Evolutionary conservation across 2,329 filamentous ascomycete genomes (phyloP).

Genomic region (Hypoxylon sp.): DNA sequence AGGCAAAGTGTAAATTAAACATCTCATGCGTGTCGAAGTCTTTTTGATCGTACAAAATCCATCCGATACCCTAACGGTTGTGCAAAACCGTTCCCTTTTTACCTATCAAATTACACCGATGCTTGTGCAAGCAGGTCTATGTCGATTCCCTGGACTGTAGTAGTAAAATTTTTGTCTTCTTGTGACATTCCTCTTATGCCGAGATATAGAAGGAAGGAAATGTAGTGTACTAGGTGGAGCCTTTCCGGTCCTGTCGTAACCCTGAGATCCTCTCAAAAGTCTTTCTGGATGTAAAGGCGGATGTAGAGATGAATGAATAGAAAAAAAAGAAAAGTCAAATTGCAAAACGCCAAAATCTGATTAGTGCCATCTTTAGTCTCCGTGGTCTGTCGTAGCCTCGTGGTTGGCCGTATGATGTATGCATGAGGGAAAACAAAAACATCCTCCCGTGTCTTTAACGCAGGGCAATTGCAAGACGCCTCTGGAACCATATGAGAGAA

Average conservation of each 20-base stretch:
- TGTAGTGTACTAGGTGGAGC: constrained; percentile 39
- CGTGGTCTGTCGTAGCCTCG: constrained; percentile 32
- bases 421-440: too few relatives aligned
- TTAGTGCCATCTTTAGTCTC: constrained; percentile 40
- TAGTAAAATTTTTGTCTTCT: constrained; percentile 47
- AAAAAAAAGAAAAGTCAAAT: constrained; percentile 36
- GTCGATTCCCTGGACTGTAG: constrained; percentile 40
- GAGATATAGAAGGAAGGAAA: constrained; percentile 45
- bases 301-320: too few relatives aligned
- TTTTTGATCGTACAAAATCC: constrained; percentile 40
- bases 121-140: constrained; percentile 47
- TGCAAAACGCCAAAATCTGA: constrained; percentile 43
- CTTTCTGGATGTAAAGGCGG: constrained; percentile 40
- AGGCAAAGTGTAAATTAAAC: constrained; percentile 24
- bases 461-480: too few relatives aligned
- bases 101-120: constrained; percentile 45
- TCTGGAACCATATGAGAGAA: too few relatives aligned
- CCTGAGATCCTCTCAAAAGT: constrained; percentile 35
- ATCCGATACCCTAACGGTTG: constrained; percentile 33
- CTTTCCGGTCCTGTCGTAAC: constrained; percentile 36
- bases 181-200: constrained; percentile 46
- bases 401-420: constrained; percentile 29
- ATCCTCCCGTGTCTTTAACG: too few relatives aligned
- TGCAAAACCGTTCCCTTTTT: constrained; percentile 36
- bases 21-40: constrained; percentile 31